phyloP scores from a whole-genome alignment of 345 rosid genomes.

The Hibiscus tridactylites region DNA sequence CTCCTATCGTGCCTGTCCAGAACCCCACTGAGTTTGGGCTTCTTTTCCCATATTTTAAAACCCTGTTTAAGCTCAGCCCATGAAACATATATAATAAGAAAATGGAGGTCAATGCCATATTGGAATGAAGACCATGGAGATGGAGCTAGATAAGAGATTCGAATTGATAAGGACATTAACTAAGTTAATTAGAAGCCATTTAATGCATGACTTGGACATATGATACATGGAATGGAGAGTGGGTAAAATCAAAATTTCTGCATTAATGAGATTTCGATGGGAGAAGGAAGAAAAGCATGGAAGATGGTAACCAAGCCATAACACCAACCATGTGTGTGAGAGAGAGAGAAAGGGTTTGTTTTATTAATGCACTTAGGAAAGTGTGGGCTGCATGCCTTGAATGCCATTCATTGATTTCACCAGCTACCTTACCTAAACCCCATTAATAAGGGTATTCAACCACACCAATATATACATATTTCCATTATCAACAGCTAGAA shows the following conservation, averaged over 20 bases:
- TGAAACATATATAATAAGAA: not conserved
- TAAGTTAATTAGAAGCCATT: not conserved
- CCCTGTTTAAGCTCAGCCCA: not conserved
- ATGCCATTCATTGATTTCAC: not conserved
- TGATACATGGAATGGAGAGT: not conserved
- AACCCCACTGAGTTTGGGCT: too few relatives aligned
- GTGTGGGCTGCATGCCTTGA: not conserved
- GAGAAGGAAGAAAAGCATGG: not conserved
- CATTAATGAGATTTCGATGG: not conserved
- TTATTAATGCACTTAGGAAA: not conserved
- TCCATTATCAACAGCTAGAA: not conserved
- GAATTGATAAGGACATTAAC: not conserved
- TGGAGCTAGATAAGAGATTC: not conserved
- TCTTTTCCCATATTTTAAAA: not conserved
- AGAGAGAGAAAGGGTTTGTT: not conserved
- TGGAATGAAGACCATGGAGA: not conserved
- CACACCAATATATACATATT: not conserved
- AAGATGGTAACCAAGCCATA: not conserved
- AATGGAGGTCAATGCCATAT: not conserved
- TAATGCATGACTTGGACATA: not conserved
- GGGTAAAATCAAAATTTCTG: not conserved
- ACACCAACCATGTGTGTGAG: not conserved
- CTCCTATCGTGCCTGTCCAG: too few relatives aligned
- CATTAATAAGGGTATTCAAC: not conserved
- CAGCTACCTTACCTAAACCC: constrained; percentile 1